Percentiles rank a stretch among this genome's conserved stretches.
Conservation (phyloP, 2,329 filamentous ascomycete genomes). For the Metarhizium brunneum region DNA sequence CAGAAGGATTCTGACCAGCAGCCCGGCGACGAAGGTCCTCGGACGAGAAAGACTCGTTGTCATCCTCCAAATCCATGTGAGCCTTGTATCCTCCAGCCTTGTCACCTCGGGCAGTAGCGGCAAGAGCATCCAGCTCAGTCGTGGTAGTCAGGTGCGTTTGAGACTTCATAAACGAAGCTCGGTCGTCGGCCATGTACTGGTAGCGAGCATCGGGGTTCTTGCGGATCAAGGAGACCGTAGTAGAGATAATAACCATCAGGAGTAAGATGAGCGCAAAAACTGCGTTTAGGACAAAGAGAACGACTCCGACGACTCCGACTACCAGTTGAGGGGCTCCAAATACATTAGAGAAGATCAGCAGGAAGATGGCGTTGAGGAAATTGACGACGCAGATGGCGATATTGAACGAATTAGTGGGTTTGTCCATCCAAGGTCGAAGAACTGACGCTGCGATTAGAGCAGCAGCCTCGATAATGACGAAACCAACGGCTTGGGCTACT, state of each 20-base stretch:
- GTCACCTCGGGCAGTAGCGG: conserved; percentile 80
- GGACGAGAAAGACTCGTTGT: conserved; percentile 30
- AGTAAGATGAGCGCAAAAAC: conserved; percentile 74
- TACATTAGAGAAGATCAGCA: conserved; percentile 79
- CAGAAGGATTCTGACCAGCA: conserved; percentile 17
- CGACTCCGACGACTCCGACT: conserved; percentile 77
- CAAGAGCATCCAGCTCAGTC: conserved; percentile 83
- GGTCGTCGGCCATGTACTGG: conserved; percentile 92
- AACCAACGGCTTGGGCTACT: conserved; percentile 67
- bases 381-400: conserved; percentile 85
- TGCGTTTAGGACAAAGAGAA: conserved; percentile 83
- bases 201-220: conserved; percentile 95
- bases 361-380: conserved; percentile 82
- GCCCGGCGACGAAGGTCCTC: conserved; percentile 27
- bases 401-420: conserved; percentile 95
- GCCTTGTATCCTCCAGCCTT: conserved; percentile 42
- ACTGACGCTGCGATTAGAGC: conserved; percentile 71
- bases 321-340: conserved; percentile 79
- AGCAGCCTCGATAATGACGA: conserved; percentile 73
- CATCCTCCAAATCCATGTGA: conserved; percentile 29
- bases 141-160: conserved; percentile 67
- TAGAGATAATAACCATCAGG: conserved; percentile 63
- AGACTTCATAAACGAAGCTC: conserved; percentile 95
- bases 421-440: conserved; percentile 94
- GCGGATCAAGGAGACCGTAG: conserved; percentile 62